A percentile compares a stretch with the other conserved stretches of the same genome.
phyloP scores from a whole-genome alignment of 2,329 filamentous ascomycete genomes.

The Neopestalotiopsis sp. region DNA sequence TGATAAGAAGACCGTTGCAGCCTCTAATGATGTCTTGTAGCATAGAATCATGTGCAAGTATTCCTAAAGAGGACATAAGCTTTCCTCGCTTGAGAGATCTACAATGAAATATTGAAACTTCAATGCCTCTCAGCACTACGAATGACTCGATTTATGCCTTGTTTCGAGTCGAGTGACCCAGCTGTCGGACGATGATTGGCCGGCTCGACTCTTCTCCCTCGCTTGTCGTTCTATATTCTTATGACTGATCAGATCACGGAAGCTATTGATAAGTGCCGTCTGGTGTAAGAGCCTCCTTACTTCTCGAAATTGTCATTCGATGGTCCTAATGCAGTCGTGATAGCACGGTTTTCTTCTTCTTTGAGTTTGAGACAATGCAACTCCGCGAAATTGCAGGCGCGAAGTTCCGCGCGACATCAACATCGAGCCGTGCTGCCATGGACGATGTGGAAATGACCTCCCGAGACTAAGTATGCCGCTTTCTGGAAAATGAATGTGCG shows the following conservation, averaged over 20 bases:
- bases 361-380: not conserved
- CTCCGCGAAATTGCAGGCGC: not conserved
- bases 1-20: too few relatives aligned
- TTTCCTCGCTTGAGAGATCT: not conserved
- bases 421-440: conserved; percentile 1
- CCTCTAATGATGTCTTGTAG: too few relatives aligned
- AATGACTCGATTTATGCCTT: not conserved
- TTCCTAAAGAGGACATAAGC: not conserved
- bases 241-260: not conserved
- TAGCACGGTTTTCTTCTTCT: not conserved
- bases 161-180: not conserved
- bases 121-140: not conserved
- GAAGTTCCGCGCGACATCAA: not conserved
- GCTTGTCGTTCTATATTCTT: not conserved
- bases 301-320: not conserved
- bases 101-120: not conserved
- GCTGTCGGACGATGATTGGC: not conserved
- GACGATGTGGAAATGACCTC: not conserved
- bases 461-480: not conserved
- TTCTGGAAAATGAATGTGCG: not conserved
- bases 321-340: not conserved
- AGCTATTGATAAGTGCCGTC: not conserved
- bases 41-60: too few relatives aligned
- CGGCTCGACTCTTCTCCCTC: not conserved
- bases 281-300: not conserved